Base-by-base conservation (phyloP, 306 rosid genomes). In the Pterocarpus macrocarpus region DNA sequence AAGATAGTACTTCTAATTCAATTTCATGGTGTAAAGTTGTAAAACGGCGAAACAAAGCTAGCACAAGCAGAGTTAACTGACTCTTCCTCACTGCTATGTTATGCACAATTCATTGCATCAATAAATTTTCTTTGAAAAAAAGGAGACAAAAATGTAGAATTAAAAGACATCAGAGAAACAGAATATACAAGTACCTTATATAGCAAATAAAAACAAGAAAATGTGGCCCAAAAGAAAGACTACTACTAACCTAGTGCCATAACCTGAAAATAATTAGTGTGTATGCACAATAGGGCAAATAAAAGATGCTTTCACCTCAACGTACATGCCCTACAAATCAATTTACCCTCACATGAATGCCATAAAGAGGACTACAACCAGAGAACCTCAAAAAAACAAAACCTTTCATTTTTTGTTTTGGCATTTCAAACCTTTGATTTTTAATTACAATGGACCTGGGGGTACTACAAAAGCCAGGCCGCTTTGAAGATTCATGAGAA, bases 381-480 rank as follows among this genome's bases (percentile, higher is more conserved):
- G 71, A 74, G 67, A 83, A 82, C 81, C 90, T 72, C 8, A 67
- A 67, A 80, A 84, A 87, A 89, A 68, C 77, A 86, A 85, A 82
- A 87, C 85, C 72, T 86, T 74, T 79, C 58, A 33, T 50, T 53
- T 78, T 12, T 59, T 28, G 6, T 57, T 69, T 39, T 35, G 59
- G 66, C 53, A 62, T 9, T 72, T 28, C 84, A 83, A 86, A 85
- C 90, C 90, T 69, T 84, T 74, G 82, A 79, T 65, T 72, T 55
- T 80, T 91, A 90, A 86, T 92, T 90, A 90, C 97, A 92, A 84
- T 56, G 85, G 84, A 85, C 90, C 89, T 28, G 84, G 85, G 56
- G 56, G 68, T 69, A 73, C 84, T 85, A 87, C 88, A 89, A 86
- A 91, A 88, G 89, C 81, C 85, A 85, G 55, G 85, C 36, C 86